Conservation (phyloP, 495 filamentous ascomycete species). For the Amphirosellinia nigrospora region DNA sequence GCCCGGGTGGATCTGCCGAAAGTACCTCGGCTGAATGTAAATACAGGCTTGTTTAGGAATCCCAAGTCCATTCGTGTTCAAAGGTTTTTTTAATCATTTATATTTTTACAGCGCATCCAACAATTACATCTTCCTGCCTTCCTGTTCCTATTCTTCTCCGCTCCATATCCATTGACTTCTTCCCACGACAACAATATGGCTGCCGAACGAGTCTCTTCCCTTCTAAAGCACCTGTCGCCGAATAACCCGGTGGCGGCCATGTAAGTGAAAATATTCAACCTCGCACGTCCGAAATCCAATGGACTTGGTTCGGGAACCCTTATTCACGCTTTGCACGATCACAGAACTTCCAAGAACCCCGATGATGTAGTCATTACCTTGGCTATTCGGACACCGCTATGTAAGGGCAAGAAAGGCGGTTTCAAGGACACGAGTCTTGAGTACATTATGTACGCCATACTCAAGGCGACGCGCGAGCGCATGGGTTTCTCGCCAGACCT, state of each 20-base stretch:
- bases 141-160: too few relatives aligned
- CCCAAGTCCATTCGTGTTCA: neutral
- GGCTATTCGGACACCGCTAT: conserved; percentile 77
- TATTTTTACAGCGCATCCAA: neutral
- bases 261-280: conserved; percentile 58
- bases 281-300: neutral
- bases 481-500: conserved; percentile 81
- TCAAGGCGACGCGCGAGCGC: conserved; percentile 75
- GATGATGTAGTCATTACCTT: conserved; percentile 96
- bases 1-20: conserved; percentile 27
- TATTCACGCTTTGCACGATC: neutral
- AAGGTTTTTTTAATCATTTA: neutral
- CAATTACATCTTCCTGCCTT: neutral
- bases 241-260: conserved; percentile 72
- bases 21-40: conserved; percentile 21
- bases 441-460: conserved; percentile 76
- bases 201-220: conserved; percentile 80
- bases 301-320: neutral
- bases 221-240: conserved; percentile 85
- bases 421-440: conserved; percentile 96
- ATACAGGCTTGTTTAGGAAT: neutral
- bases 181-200: conserved; percentile 66
- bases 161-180: neutral
- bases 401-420: conserved; percentile 81
- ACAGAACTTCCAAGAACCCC: conserved; percentile 88